These are phyloP conservation scores for Hymenoscyphus occultus DNA, from an alignment of 2,329 filamentous ascomycete species.

Conservation along the genomic window DNA sequence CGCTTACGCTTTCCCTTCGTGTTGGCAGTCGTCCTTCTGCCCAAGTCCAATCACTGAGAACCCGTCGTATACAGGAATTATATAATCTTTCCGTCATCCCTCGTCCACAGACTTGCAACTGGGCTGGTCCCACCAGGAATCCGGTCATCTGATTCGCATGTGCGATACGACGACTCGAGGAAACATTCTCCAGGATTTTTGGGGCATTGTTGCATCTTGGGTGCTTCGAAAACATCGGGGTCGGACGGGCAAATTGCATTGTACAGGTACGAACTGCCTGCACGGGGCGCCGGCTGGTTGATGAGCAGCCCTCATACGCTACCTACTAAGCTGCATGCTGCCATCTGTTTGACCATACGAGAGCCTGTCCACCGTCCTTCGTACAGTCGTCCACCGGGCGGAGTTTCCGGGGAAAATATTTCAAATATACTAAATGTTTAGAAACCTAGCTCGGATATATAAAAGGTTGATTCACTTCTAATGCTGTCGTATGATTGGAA, in stretches of 20 bases:
- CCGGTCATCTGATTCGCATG: neutral
- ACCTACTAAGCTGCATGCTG: neutral
- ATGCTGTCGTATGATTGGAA: neutral
- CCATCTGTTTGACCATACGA: neutral
- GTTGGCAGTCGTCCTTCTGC: neutral
- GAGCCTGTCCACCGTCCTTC: neutral
- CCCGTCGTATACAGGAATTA: neutral
- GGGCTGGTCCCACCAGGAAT: neutral
- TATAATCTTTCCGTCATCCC: neutral
- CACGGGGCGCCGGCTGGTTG: neutral
- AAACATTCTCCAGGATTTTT: neutral
- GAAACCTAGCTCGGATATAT: no score
- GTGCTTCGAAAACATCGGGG: neutral
- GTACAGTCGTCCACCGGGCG: neutral
- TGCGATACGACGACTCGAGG: neutral
- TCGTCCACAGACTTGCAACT: neutral
- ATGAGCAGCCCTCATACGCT: neutral
- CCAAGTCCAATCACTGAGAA: neutral
- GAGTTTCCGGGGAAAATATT: no score
- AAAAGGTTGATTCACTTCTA: no score
- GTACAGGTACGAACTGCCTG: constrained; percentile 2
- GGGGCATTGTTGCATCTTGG: neutral
- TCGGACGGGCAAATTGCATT: constrained; percentile 1
- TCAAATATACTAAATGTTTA: neutral
- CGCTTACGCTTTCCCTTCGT: neutral